Conservation (phyloP, 148 eudicot genomes). For the Nepenthes gracilis region DNA sequence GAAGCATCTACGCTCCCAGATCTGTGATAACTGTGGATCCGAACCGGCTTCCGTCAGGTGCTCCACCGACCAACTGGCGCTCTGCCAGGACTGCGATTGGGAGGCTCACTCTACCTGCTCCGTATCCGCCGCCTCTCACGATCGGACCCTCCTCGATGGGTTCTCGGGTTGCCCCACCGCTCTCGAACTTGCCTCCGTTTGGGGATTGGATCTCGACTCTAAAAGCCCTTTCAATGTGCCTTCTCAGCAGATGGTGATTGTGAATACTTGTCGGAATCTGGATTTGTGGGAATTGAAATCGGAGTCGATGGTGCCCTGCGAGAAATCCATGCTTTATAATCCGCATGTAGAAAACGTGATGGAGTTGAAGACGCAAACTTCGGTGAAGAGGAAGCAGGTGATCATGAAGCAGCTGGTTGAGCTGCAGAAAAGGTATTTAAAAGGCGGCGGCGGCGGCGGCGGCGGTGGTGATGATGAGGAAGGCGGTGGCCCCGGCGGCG, state of each 20-base stretch:
- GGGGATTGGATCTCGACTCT: slow-evolving; percentile 34
- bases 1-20: slow-evolving; percentile 69
- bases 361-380: slow-evolving; percentile 9
- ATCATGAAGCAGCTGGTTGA: slow-evolving; percentile 41
- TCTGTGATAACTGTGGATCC: slow-evolving; percentile 52
- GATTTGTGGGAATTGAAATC: slow-evolving; percentile 20
- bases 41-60: slow-evolving; percentile 41
- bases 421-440: slow-evolving; percentile 12
- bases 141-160: slow-evolving; percentile 28
- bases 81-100: slow-evolving; percentile 55
- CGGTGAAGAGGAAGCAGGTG: slow-evolving; percentile 23
- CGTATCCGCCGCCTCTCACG: slow-evolving; percentile 17
- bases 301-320: slow-evolving; percentile 21
- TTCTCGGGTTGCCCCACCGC: slow-evolving; percentile 58
- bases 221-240: slow-evolving; percentile 1
- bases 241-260: not conserved
- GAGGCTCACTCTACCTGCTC: slow-evolving; percentile 27
- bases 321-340: slow-evolving; percentile 1
- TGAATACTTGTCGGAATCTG: slow-evolving; percentile 1
- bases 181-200: slow-evolving; percentile 29
- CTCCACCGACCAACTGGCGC: slow-evolving; percentile 27
- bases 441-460: not conserved
- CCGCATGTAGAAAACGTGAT: not conserved
- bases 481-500: not conserved
- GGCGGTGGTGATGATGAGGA: not conserved